These are phyloP conservation scores for Barnettozyma vustinii DNA, from an alignment of 805 yeast species.

Conservation along the genomic window DNA sequence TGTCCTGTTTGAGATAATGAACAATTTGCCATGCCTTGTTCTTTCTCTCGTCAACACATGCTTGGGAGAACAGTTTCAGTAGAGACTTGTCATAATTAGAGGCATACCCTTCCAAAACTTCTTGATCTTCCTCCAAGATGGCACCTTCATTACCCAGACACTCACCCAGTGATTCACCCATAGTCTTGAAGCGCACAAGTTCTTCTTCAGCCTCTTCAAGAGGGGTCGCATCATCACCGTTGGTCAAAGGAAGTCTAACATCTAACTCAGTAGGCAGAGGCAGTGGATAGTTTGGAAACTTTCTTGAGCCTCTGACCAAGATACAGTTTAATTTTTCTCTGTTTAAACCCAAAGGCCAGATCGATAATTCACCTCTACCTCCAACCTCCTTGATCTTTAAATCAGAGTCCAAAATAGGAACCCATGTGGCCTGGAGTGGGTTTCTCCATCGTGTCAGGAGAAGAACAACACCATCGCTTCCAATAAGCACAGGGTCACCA, in stretches of 20 bases:
- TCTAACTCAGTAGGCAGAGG: slow-evolving; percentile 80
- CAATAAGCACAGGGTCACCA: slow-evolving; percentile 89
- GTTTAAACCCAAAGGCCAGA: slow-evolving; percentile 86
- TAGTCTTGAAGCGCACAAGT: slow-evolving; percentile 51
- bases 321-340: slow-evolving; percentile 69
- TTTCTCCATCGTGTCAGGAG: slow-evolving; percentile 77
- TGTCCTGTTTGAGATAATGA: slow-evolving; percentile 63
- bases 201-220: slow-evolving; percentile 51
- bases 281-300: slow-evolving; percentile 77
- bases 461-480: slow-evolving; percentile 67
- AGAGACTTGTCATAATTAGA: slow-evolving; percentile 68
- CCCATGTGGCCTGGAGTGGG: slow-evolving; percentile 74
- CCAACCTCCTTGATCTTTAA: slow-evolving; percentile 45
- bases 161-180: slow-evolving; percentile 60
- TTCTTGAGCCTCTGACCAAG: slow-evolving; percentile 57
- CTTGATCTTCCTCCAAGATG: slow-evolving; percentile 41
- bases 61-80: slow-evolving; percentile 66
- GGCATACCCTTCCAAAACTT: slow-evolving; percentile 47
- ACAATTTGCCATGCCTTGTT: slow-evolving; percentile 68
- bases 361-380: slow-evolving; percentile 50
- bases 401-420: slow-evolving; percentile 63
- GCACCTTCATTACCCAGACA: slow-evolving; percentile 42
- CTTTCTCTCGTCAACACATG: slow-evolving; percentile 62
- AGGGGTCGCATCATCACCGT: slow-evolving; percentile 8
- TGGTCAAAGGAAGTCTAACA: slow-evolving; percentile 56